Evolutionary conservation across 257 asterid genomes (phyloP).

Genomic region (Fraxinus cuspidata): DNA sequence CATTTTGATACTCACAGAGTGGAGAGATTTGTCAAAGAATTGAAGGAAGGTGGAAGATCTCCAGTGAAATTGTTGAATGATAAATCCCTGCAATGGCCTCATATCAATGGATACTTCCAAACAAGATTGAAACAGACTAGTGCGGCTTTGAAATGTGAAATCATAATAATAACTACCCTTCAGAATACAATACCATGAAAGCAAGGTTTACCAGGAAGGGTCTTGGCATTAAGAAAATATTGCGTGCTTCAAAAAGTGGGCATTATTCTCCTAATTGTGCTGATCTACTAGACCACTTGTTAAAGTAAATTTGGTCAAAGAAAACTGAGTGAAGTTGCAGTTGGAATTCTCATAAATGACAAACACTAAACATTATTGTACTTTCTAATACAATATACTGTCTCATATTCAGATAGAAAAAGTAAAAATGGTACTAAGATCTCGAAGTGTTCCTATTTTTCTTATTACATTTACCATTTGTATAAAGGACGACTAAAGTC

Average conservation of each 20-base stretch:
- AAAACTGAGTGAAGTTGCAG: not conserved
- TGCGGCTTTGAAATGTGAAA: not conserved
- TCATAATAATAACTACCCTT: not conserved
- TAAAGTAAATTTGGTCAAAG: not conserved
- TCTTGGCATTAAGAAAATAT: not conserved
- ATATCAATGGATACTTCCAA: constrained; percentile 25
- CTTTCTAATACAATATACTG: not conserved
- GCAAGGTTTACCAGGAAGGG: not conserved
- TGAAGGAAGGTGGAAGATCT: constrained; percentile 79
- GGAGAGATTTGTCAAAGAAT: constrained; percentile 75
- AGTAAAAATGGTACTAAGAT: not conserved
- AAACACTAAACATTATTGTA: not conserved
- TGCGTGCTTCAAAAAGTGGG: not conserved
- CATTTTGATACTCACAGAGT: constrained; percentile 67
- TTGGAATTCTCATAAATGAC: not conserved
- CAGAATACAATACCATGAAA: not conserved
- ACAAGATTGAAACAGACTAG: constrained; percentile 6
- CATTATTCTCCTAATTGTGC: not conserved
- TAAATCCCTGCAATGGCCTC: constrained; percentile 64
- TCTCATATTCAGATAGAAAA: not conserved
- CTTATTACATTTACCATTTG: not conserved
- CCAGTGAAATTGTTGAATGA: constrained; percentile 86
- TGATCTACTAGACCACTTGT: not conserved
- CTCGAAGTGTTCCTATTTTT: not conserved
- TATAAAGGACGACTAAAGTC: not conserved